Base-by-base conservation (phyloP, 2,329 filamentous ascomycete genomes). In the Emmonsia crescens region DNA sequence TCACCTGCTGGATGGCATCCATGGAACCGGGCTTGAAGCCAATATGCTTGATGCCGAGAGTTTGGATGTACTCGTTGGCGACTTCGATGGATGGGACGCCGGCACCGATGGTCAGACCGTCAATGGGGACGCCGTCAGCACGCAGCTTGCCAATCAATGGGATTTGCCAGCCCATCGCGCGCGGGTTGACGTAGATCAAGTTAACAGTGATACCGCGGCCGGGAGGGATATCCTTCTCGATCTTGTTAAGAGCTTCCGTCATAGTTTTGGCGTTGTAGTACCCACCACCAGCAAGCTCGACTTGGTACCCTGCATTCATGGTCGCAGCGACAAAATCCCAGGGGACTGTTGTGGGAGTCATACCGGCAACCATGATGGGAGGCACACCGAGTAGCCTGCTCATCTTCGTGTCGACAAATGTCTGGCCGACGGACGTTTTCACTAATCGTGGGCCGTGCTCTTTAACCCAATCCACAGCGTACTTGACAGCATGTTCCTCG, bases 331-430 rank as follows among this genome's bases (percentile, higher is more conserved):
- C 89, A 67, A 96, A 96, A 75, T 96, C 90, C 88, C 89, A 94
- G 0, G 89, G 85, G 2, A 95, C 89, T 0, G 92, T 96, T 63
- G 84, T 85, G 14, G 92, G 92, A 1, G 92, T 96, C 92, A 96
- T 96, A 73, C 91, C 92, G 61, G 91, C 90, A 64, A 96, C 91
- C 80, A 96, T 87, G 65, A 96, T 80, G 0, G 92, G 92, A 9
- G 92, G 91, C 4, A 94, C 80, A 68, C 91, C 91, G 21, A 96
- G 80, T 24, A 96, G 79, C 68, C 90, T 83, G 75, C 89, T 95
- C 88, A 96, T 94, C 80, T 96, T 96, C 64, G 94, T 99, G 74
- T 97, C 92, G 55, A 99, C 90, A 68, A 89, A 96, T 1, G 90
- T 96, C 72, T 92, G 84, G 24, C 94, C 94, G 62, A 85, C 86